Evolutionary conservation across 768 basidiomycete species (phyloP), one percentile per base, ranked within the genome.

Genomic region (Calocybe cyanea): DNA sequence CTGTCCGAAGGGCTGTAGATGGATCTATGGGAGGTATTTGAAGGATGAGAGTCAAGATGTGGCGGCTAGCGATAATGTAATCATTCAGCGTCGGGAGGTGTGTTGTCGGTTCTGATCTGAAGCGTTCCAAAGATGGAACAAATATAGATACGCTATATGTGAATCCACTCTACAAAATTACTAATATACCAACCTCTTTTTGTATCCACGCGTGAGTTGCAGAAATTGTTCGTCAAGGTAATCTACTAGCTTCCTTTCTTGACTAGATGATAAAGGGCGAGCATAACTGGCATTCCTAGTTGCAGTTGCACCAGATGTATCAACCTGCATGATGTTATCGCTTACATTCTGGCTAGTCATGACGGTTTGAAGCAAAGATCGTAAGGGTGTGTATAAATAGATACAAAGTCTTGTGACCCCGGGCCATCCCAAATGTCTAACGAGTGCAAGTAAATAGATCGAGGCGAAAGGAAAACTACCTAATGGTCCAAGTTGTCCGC

Each of bases 1-100:
- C 70, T 7, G 72, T 80, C 7, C 88, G 78, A 3, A 90, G 70
- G 11, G 79, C 66, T 3, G 82, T 77, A 2, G 87, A 88, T 0
- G 85, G 82, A 49, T 81, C 78, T 13, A 85, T 60, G 10, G 88
- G 87, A 0, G 87, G 88, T 39, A 89, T 85, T 57, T 82, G 86
- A 15, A 89, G 67, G 33, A 87, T 72, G 38, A 91, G 57, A 0
- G 75, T 70, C 9, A 90, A 64, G 15, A 89, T 65, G 38, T 64
- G 66, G 17, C 76, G 80, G 23, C 74, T 69, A 14, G 79, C 76
- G 20, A 71, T 69, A 23, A 91, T 75, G 53, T 87, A 91, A 5
- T 71, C 57, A 0, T 69, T 47, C 14, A 90, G 68, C 0, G 83
- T 85, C 28, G 76, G 75, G 1, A 86, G 66, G 14, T 64, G 70